Evolutionary conservation across 1,139 yeast genomes (phyloP), one percentile per base, ranked within the genome.

Genomic region (Candida sanyaensis): DNA sequence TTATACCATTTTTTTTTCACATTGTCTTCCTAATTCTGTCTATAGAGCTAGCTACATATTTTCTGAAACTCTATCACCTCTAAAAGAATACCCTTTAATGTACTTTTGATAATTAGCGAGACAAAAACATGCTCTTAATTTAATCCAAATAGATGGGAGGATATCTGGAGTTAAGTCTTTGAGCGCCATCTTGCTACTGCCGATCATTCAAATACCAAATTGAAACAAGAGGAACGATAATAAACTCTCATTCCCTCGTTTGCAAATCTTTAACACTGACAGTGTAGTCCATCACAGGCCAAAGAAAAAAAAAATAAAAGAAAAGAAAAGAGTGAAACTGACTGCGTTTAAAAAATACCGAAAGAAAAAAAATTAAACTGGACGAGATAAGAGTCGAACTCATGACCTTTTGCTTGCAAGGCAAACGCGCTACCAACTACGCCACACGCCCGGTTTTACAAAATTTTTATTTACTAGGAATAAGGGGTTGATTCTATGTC

Each of bases 341-440:
- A 5, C 4, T 9, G n/a, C 12, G 37, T 17, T 34, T 17, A 11
- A 9, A 9, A 5, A 24, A 12, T 21, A 23, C 10, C 27, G 37
- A 34, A 34, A 34, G n/a, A 21, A 17, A 36, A 36, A 36, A 39
- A 39, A 39, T 13, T 23, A 12, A 28, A 26, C 31, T 50, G 53
- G 53, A 50, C 46, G 48, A 45, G 47, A 45, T 39, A 48, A 46
- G 53, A 50, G 41, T 50, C 51, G 53, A 50, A 50, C 53, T 46
- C 50, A 39, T 75, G 84, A 78, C 84, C 84, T 79, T 73, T 69
- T 70, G 78, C 84, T 74, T 79, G 84, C 84, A 78, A 79, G 79
- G 84, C 81, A 71, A 69, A 74, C 83, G 84, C 83, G 83, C 83
- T 80, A 80, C 84, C 84, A 78, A 78, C 84, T 80, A 75, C 83